Percentiles rank a stretch among this genome's conserved stretches.
Evolutionary conservation across 805 yeast species (phyloP).

Genomic region (Yueomyces sinensis): DNA sequence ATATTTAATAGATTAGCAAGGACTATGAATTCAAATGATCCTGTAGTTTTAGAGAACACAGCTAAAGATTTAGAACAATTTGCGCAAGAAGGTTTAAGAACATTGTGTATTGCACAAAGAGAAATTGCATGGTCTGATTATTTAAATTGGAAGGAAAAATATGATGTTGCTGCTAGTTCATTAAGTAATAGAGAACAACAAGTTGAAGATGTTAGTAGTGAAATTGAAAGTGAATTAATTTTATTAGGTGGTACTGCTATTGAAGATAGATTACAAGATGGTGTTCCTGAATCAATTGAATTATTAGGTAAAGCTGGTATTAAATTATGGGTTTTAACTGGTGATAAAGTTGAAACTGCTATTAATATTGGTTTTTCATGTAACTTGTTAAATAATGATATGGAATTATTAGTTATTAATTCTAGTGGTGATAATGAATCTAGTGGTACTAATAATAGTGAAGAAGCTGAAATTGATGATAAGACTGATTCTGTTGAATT

Average conservation of each 20-base stretch:
- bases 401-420: constrained; percentile 54
- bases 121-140: constrained; percentile 53
- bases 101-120: constrained; percentile 66
- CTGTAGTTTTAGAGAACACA: constrained; percentile 41
- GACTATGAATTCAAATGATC: constrained; percentile 26
- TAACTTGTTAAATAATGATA: constrained; percentile 59
- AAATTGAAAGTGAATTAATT: constrained; percentile 51
- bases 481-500: constrained; percentile 12
- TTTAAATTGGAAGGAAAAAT: constrained; percentile 46
- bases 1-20: constrained; percentile 52
- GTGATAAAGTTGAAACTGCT: constrained; percentile 83
- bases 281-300: constrained; percentile 74
- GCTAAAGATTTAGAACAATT: constrained; percentile 64
- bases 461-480: constrained; percentile 30
- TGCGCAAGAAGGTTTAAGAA: constrained; percentile 77
- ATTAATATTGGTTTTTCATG: constrained; percentile 81
- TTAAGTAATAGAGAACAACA: constrained; percentile 51
- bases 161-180: constrained; percentile 53
- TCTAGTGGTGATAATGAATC: constrained; percentile 36
- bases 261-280: constrained; percentile 76
- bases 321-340: constrained; percentile 77
- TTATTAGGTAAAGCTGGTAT: constrained; percentile 65
- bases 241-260: constrained; percentile 79
- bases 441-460: constrained; percentile 26
- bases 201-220: constrained; percentile 63